Conservation (phyloP, 2,329 filamentous ascomycete genomes). For the Cercospora zeina region DNA sequence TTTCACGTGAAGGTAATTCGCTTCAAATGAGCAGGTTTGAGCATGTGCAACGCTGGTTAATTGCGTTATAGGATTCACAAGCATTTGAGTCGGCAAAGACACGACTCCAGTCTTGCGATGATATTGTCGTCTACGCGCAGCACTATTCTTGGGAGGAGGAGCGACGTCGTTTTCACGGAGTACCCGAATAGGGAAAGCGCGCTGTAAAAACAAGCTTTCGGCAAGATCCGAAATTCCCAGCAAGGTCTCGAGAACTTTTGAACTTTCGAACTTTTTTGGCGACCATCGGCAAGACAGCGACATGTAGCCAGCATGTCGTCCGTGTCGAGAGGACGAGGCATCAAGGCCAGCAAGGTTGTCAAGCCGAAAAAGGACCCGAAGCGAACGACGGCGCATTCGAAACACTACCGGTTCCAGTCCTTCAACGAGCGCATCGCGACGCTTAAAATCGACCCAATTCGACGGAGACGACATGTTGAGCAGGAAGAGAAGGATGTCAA, state of each 20-base stretch:
- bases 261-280: constrained; percentile 16
- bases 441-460: constrained; percentile 89
- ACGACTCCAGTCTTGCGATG: background rate
- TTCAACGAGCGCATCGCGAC: constrained; percentile 89
- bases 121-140: background rate
- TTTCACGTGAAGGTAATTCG: constrained; percentile 6
- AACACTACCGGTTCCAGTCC: constrained; percentile 85
- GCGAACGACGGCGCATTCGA: constrained; percentile 71
- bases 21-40: background rate
- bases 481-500: constrained; percentile 76
- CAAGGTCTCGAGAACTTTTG: constrained; percentile 12
- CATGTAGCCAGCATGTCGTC: constrained; percentile 45
- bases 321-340: constrained; percentile 44
- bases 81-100: background rate
- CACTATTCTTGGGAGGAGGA: no score
- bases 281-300: constrained; percentile 4
- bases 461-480: constrained; percentile 66
- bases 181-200: background rate
- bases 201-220: constrained; percentile 10
- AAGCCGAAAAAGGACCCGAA: constrained; percentile 60
- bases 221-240: constrained; percentile 3
- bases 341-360: constrained; percentile 42
- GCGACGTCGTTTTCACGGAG: background rate
- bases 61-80: background rate
- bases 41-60: background rate